Evolutionary conservation across 2,329 filamentous ascomycete species (phyloP), one percentile per base, ranked within the genome.

Genomic region (Phialophora chinensis): DNA sequence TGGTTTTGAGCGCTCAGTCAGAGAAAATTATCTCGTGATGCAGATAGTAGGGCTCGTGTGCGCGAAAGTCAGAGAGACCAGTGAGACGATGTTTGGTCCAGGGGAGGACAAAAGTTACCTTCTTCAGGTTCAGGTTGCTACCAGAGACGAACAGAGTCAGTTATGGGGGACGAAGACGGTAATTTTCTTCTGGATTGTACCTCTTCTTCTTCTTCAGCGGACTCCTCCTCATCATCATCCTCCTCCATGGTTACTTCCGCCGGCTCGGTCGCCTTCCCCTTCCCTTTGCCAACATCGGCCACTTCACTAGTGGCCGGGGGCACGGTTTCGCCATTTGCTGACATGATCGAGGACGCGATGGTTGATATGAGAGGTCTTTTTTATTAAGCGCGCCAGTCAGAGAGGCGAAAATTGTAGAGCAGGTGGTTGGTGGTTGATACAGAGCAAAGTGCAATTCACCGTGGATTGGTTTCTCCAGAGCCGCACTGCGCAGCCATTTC

Each of bases 221-320:
- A 90, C 49, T 93, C 91, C 17, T 90, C 88, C 72, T 82, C 83
- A 33, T 91, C 90, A 1, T 92, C 87, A 35, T 92, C 90, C 53
- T 90, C 90, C 86, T 85, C 84, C 75, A 87, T 81, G 73, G 90
- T 81, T 73, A 90, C 82, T 50, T 79, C 79, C 62, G 79, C 78
- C 38, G 82, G 77, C 58, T 87, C 86, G 49, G 81, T 77, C 49
- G 87, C 89, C 85, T 97, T 97, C 83, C 92, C 92, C 85, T 97
- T 97, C 80, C 91, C 92, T 86, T 96, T 96, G 12, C 68, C 68
- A 11, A 50, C 61, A 79, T 84, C 81, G 42, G 58, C 52, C 11
- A 72, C 62, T 33, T 71, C 72, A 42, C 52, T 65, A 3, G 65
- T 60, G 50, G 65, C 64, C 49, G 68, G 49, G 47, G 70, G 70